These are phyloP conservation scores for Trichoderma gracile DNA, from an alignment of 2,329 filamentous ascomycete genomes.

Conservation along the genomic window DNA sequence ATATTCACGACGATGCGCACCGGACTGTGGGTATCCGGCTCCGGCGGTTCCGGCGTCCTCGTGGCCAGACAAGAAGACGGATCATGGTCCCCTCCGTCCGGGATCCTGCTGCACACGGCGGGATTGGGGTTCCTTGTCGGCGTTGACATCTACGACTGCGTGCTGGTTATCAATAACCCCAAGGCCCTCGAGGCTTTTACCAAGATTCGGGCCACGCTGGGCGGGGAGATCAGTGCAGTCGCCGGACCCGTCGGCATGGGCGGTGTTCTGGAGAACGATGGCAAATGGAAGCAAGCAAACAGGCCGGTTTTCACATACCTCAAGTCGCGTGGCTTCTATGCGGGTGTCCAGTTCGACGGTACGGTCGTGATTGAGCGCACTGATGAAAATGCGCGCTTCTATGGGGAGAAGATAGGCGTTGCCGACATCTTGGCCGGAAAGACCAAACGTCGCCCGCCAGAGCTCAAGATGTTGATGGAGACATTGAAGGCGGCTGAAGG, in stretches of 20 bases:
- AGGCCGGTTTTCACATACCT: slow-evolving; percentile 78
- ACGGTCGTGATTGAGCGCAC: slow-evolving; percentile 73
- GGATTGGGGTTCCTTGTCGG: slow-evolving; percentile 71
- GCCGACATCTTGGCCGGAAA: slow-evolving; percentile 39
- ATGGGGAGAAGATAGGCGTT: slow-evolving; percentile 54
- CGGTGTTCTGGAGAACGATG: slow-evolving; percentile 50
- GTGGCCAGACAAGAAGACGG: slow-evolving; percentile 59
- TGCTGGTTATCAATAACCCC: slow-evolving; percentile 71
- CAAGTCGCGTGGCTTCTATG: slow-evolving; percentile 78
- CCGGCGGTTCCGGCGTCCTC: slow-evolving; percentile 61
- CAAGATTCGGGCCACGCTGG: slow-evolving; percentile 65
- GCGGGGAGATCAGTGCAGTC: slow-evolving; percentile 68
- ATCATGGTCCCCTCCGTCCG: slow-evolving; percentile 70
- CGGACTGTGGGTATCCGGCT: slow-evolving; percentile 57
- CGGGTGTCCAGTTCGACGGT: slow-evolving; percentile 77
- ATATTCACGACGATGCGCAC: slow-evolving; percentile 65
- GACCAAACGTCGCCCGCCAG: slow-evolving; percentile 45
- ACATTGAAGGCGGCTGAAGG: slow-evolving; percentile 45
- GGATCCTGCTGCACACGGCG: slow-evolving; percentile 69
- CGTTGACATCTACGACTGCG: slow-evolving; percentile 75
- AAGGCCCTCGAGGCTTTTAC: slow-evolving; percentile 69
- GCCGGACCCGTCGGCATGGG: slow-evolving; percentile 62
- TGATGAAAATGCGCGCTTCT: slow-evolving; percentile 79
- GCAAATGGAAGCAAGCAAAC: slow-evolving; percentile 36
- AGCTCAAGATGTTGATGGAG: slow-evolving; percentile 42